Conservation (phyloP, 306 rosid genomes). For the Prunus salicina region DNA sequence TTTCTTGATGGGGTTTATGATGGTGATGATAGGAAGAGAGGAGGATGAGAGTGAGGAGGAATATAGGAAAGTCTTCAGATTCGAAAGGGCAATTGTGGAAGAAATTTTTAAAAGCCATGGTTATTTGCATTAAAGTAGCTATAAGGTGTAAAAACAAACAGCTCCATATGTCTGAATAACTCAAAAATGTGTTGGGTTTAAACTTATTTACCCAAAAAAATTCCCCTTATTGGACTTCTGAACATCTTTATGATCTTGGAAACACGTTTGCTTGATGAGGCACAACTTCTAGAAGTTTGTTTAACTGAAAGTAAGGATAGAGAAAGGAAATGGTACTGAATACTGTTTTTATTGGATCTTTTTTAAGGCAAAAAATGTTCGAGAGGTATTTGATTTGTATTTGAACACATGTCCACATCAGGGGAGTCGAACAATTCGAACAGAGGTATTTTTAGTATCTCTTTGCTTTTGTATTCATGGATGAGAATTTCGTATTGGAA, state of each 20-base stretch:
- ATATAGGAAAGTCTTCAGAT: too few species aligned
- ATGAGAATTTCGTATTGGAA: background rate
- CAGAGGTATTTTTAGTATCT: slow-evolving; percentile 58
- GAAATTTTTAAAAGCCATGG: too few species aligned
- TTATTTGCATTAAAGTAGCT: background rate
- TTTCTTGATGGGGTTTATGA: too few species aligned
- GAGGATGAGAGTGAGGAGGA: too few species aligned
- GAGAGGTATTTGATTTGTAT: slow-evolving; percentile 56
- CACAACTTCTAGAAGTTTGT: slow-evolving; percentile 5
- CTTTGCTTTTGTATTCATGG: slow-evolving; percentile 1
- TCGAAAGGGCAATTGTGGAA: too few species aligned
- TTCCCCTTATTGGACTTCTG: background rate
- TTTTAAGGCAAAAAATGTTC: slow-evolving; percentile 56
- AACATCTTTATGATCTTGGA: background rate
- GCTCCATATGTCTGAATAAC: background rate
- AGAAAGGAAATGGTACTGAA: background rate
- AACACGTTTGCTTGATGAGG: background rate
- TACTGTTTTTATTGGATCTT: slow-evolving; percentile 12
- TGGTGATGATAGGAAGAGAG: too few species aligned
- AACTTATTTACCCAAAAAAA: background rate
- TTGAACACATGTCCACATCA: slow-evolving; percentile 89
- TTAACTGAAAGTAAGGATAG: background rate
- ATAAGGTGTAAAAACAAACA: background rate
- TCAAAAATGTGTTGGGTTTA: background rate
- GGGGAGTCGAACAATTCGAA: slow-evolving; percentile 97